Evolutionary conservation across 306 rosid genomes (phyloP), one percentile per base, ranked within the genome.

Genomic region (Cicer chorassanicum): DNA sequence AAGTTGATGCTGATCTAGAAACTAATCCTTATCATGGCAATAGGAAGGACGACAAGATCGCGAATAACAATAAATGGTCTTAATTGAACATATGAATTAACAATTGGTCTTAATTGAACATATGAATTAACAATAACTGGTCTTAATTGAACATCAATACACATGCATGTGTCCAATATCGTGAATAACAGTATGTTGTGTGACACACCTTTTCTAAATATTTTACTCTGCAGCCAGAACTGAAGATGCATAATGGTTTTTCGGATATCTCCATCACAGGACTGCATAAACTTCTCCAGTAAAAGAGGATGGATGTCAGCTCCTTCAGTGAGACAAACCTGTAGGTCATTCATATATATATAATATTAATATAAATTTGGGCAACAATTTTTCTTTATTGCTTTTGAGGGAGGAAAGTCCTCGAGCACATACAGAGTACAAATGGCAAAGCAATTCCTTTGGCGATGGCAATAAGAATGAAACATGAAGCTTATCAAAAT

Each of bases 181-280:
- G 6, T 55, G 48, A 77, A 68, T 68, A 57, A 75, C 65, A 16
- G 41, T 14, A 51, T 21, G 48, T 10, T 72, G 44, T 7, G 16
- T 34, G 11, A 55, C 74, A 16, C 55, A 93, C 98, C 97, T 87
- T 81, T 83, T 57, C 65, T 66, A 75, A 77, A 78, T 81, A 54
- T 70, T 87, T 66, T 80, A 81, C 88, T 90, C 84, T 90, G 99
- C 78, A 91, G 85, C 99, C 99, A 90, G 88, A 94, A 94, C 88
- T 94, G 99, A 73, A 94, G 93, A 82, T 87, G 85, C 93, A 86
- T 79, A 44, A 88, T 82, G 72, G 80, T 79, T 88, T 94, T 92
- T 51, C 97, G 87, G 55, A 94, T 87, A 80, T 94, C 99, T 72
- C 91, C 87, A 74, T 67, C 82, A 75, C 91, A 90, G 79, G 78